Evolutionary conservation across 768 basidiomycete species (phyloP).

Genomic region (Mycena albidolilacea): DNA sequence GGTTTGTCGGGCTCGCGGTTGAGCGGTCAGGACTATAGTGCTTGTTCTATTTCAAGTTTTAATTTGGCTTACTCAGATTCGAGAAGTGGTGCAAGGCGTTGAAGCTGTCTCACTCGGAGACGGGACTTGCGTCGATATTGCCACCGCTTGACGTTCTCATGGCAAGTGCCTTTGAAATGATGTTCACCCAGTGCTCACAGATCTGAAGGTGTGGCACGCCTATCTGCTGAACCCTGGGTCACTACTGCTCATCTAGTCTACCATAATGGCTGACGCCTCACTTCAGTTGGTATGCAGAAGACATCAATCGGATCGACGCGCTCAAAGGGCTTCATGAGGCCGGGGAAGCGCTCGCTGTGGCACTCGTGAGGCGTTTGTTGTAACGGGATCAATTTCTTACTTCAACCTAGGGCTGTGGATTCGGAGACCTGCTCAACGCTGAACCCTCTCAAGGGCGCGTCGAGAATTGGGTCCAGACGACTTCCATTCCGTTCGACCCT

Average conservation of each 20-base stretch:
- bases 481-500: slow-evolving; percentile 42
- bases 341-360: slow-evolving; percentile 29
- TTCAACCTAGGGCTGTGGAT: slow-evolving; percentile 12
- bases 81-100: slow-evolving; percentile 40
- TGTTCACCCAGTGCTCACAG: not conserved
- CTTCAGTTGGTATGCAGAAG: slow-evolving; percentile 53
- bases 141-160: slow-evolving; percentile 38
- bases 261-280: not conserved
- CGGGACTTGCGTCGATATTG: slow-evolving; percentile 32
- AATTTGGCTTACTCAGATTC: slow-evolving; percentile 28
- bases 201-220: slow-evolving; percentile 53
- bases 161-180: slow-evolving; percentile 3
- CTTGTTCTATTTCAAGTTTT: not conserved
- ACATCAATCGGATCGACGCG: slow-evolving; percentile 43
- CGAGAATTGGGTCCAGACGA: slow-evolving; percentile 38
- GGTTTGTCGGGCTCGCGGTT: slow-evolving; percentile 43
- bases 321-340: slow-evolving; percentile 44
- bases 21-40: slow-evolving; percentile 35
- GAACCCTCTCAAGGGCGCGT: slow-evolving; percentile 32
- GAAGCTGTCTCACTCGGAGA: slow-evolving; percentile 34
- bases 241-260: slow-evolving; percentile 12
- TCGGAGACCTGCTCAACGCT: slow-evolving; percentile 19
- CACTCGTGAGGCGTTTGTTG: slow-evolving; percentile 38
- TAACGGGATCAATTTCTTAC: not conserved
- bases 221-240: slow-evolving; percentile 50